Evolutionary conservation across 23 red algal genomes (phyloP).

Genomic region (Cyanidiococcus yangmingshanensis): DNA sequence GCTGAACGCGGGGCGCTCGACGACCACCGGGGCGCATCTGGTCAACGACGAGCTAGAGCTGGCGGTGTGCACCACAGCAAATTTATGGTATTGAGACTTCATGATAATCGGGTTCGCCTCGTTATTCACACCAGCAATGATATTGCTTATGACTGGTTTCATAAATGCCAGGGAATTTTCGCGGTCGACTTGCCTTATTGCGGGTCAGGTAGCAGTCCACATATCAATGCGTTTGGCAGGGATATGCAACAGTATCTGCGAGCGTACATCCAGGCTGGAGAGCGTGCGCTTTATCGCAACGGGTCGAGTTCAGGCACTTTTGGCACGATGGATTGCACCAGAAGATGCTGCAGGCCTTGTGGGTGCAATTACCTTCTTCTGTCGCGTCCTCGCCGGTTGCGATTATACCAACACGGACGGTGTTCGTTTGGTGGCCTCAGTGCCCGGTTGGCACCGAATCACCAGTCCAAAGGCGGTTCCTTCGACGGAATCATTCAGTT

Average conservation of each 20-base stretch:
- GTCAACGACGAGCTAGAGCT: no score
- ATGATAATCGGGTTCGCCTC: constrained; percentile 43
- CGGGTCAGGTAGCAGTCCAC: not conserved
- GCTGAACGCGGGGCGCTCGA: not conserved
- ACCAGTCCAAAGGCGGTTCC: not conserved
- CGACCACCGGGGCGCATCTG: not conserved
- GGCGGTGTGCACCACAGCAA: constrained; percentile 79
- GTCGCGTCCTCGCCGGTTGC: not conserved
- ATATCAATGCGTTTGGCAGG: not conserved
- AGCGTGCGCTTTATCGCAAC: not conserved
- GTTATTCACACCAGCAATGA: constrained; percentile 81
- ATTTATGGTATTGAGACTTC: constrained; percentile 49
- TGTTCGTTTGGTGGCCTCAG: not conserved
- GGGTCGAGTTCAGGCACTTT: not conserved
- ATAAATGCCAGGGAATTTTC: constrained; percentile 64
- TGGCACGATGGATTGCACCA: constrained; percentile 1
- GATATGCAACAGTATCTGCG: not conserved
- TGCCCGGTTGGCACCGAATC: constrained; percentile 20
- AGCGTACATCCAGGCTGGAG: constrained; percentile 2
- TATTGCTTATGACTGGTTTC: constrained; percentile 61
- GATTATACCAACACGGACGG: not conserved
- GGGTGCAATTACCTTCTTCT: not conserved
- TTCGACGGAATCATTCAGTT: no score
- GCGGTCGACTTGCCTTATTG: constrained; percentile 46
- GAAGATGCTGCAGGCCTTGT: constrained; percentile 9